phyloP scores from a whole-genome alignment of 495 filamentous ascomycete genomes.

The Daldinia concentrica region DNA sequence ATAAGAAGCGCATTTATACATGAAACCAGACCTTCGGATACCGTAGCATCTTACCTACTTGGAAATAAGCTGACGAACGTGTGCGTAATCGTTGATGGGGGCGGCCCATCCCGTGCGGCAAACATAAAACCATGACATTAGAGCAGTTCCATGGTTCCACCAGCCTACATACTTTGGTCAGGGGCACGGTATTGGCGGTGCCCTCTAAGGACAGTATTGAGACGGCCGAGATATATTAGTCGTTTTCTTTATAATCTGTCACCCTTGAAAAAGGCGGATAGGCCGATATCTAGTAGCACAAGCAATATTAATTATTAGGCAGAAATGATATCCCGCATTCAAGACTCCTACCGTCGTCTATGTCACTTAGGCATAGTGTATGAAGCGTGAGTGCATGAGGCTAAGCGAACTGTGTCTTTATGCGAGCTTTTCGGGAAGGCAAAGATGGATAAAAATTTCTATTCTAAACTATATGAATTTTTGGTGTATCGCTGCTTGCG shows the following conservation, averaged over 20 bases:
- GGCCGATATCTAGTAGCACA: neutral
- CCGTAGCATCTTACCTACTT: constrained; percentile 25
- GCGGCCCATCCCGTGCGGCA: constrained; percentile 32
- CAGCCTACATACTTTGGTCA: constrained; percentile 13
- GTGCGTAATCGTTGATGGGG: constrained; percentile 31
- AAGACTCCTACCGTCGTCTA: neutral
- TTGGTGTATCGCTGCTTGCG: constrained; percentile 30
- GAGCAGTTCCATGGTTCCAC: constrained; percentile 8
- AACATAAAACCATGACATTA: constrained; percentile 7
- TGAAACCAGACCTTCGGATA: constrained; percentile 26
- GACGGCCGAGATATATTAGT: neutral
- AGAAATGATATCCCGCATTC: neutral
- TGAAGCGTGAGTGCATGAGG: neutral
- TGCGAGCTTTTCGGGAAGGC: neutral
- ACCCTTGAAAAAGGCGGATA: constrained; percentile 1
- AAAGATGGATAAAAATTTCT: constrained; percentile 6
- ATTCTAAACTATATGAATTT: constrained; percentile 18
- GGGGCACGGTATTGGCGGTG: constrained; percentile 23
- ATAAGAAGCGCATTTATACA: constrained; percentile 21
- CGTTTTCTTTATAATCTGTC: neutral
- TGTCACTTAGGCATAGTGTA: neutral
- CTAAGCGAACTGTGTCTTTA: neutral
- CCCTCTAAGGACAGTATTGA: constrained; percentile 2
- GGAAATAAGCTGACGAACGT: constrained; percentile 14
- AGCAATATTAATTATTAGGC: neutral